Evolutionary conservation across 2,329 filamentous ascomycete species (phyloP).

Genomic region (Penicillium italicum): DNA sequence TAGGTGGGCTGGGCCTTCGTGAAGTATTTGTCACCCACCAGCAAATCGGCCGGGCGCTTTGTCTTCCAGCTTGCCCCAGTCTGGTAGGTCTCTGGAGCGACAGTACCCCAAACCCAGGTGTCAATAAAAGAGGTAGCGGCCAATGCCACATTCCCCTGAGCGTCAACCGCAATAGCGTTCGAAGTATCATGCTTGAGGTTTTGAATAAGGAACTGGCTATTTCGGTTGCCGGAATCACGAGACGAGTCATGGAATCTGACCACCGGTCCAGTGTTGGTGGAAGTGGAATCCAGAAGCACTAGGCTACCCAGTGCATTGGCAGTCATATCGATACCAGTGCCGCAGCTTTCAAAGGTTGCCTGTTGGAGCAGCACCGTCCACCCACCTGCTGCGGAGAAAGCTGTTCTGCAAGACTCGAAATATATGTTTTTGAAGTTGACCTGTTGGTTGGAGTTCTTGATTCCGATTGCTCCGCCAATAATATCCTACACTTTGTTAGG

Average conservation of each 20-base stretch:
- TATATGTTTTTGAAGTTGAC: slow-evolving; percentile 47
- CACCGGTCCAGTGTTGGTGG: slow-evolving; percentile 24
- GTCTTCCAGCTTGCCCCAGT: slow-evolving; percentile 32
- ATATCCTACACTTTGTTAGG: slow-evolving; percentile 21
- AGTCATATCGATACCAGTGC: slow-evolving; percentile 30
- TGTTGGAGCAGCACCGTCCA: slow-evolving; percentile 27
- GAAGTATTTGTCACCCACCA: slow-evolving; percentile 41
- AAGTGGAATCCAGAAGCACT: slow-evolving; percentile 29
- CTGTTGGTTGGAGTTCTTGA: slow-evolving; percentile 32
- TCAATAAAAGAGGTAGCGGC: slow-evolving; percentile 20
- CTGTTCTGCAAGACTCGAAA: slow-evolving; percentile 59
- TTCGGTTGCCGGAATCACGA: slow-evolving; percentile 24
- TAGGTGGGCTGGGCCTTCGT: slow-evolving; percentile 46
- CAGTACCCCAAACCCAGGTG: slow-evolving; percentile 36
- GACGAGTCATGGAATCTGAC: slow-evolving; percentile 29
- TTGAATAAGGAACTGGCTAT: slow-evolving; percentile 30
- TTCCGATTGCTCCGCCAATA: slow-evolving; percentile 27
- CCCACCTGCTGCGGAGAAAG: slow-evolving; percentile 41
- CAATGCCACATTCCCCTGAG: slow-evolving; percentile 20
- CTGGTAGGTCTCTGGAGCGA: slow-evolving; percentile 29
- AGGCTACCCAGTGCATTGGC: slow-evolving; percentile 26
- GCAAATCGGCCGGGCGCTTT: slow-evolving; percentile 30
- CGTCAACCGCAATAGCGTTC: slow-evolving; percentile 31
- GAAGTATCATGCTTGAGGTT: slow-evolving; percentile 23
- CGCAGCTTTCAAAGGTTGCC: slow-evolving; percentile 28